These are phyloP conservation scores for Carex littledalei DNA, from an alignment of 176 grass and related monocot genomes.

Conservation along the genomic window DNA sequence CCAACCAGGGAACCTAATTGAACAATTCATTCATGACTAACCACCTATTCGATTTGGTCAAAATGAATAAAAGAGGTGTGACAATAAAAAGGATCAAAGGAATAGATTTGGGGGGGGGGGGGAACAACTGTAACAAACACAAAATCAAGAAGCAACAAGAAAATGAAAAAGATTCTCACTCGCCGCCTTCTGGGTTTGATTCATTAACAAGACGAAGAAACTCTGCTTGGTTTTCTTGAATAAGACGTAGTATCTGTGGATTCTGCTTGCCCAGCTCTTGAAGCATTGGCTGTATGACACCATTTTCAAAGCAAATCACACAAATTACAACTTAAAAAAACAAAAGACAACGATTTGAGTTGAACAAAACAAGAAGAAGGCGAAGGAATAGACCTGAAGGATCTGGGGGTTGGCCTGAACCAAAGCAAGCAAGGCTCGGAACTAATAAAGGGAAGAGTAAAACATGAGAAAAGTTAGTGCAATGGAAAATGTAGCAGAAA, in stretches of 20 bases:
- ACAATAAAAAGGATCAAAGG: background rate
- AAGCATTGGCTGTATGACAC: constrained; percentile 78
- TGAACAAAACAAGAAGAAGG: constrained; percentile 2
- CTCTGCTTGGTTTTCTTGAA: constrained; percentile 94
- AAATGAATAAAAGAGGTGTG: background rate
- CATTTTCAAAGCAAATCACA: background rate
- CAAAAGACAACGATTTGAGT: background rate
- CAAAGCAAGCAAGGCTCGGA: constrained; percentile 72
- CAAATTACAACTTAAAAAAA: constrained; percentile 8
- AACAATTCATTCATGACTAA: background rate
- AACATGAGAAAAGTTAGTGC: background rate
- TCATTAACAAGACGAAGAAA: constrained; percentile 96
- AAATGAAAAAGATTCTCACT: constrained; percentile 5
- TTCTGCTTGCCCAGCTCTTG: constrained; percentile 98
- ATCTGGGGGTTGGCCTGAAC: constrained; percentile 94
- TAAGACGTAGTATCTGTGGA: constrained; percentile 77
- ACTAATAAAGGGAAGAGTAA: constrained; percentile 35
- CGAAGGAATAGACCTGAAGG: constrained; percentile 46
- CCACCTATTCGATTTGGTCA: background rate
- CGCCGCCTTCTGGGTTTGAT: constrained; percentile 27
- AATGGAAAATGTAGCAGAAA: background rate
- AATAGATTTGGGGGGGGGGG: background rate
- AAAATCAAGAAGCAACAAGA: background rate
- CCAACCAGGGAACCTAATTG: background rate
- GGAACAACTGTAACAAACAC: background rate